These are phyloP conservation scores for Dalbergia cultrata DNA, from an alignment of 306 rosid species.

Conservation along the genomic window DNA sequence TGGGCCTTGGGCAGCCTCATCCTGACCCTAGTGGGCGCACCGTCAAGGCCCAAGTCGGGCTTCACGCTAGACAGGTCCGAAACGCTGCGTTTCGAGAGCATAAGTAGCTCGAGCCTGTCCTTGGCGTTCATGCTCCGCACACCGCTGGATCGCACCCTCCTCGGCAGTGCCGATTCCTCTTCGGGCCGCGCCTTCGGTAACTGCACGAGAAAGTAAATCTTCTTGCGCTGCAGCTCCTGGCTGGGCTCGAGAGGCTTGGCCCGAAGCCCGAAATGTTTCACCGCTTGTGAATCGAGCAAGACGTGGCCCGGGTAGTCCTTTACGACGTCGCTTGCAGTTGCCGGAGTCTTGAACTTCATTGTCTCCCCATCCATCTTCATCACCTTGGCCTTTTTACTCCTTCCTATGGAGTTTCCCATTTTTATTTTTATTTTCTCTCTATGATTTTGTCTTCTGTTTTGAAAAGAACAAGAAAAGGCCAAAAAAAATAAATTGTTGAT, in stretches of 20 bases:
- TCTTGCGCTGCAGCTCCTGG: constrained; percentile 65
- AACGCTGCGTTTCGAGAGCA: constrained; percentile 73
- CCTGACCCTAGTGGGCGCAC: constrained; percentile 62
- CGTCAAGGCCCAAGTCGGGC: constrained; percentile 5
- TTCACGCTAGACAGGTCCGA: constrained; percentile 60
- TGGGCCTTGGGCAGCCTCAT: constrained; percentile 79
- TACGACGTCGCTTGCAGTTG: constrained; percentile 61
- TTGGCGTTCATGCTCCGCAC: constrained; percentile 63
- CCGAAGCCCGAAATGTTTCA: constrained; percentile 69
- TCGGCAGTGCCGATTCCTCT: constrained; percentile 28
- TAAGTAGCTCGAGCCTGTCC: constrained; percentile 78
- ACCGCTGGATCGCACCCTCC: constrained; percentile 71
- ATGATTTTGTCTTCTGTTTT: neutral
- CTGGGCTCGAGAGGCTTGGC: constrained; percentile 77
- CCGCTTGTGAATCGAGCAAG: constrained; percentile 68
- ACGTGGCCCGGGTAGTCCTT: constrained; percentile 74
- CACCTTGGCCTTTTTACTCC: constrained; percentile 71
- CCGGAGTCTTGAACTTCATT: constrained; percentile 68
- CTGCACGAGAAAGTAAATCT: constrained; percentile 68
- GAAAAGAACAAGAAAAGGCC: too few relatives aligned
- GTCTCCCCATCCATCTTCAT: constrained; percentile 89
- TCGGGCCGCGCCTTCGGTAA: constrained; percentile 52
- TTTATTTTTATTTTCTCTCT: neutral
- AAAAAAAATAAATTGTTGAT: neutral
- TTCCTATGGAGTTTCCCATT: constrained; percentile 79